Base-by-base conservation (phyloP, 306 rosid species). In the Cajanus cajan region DNA sequence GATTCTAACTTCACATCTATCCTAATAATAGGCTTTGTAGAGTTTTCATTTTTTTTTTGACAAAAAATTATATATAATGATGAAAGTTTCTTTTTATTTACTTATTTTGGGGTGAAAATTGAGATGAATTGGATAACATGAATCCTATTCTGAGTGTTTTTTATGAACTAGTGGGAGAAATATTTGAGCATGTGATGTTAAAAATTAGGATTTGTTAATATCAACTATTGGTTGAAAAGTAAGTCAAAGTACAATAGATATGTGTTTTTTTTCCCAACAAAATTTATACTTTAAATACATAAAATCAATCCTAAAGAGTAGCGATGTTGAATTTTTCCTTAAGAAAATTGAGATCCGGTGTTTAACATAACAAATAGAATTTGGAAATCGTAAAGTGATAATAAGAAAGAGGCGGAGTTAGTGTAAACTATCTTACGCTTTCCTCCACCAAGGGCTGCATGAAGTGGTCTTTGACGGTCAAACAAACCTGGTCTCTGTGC, bases 371-470 rank as follows among this genome's bases (percentile, higher is more conserved):
- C 5, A 44, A 39, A 21, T 68, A 45, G 6, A 33, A 54, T 51
- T n/a, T 55, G 8, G 21, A 55, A 57, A 52, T n/a, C 68, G 45
- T 58, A 28, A 44, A 75, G 33, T 2, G 8, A 11, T 68, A 5
- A 40, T 12, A 15, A 16, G 47, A 69, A 34, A 64, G 41, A 8
- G 39, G 70, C 44, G 61, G 59, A 61, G 0, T 33, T 74, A n/a
- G n/a, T 34, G 0, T 3, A 14, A 63, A 61, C 52, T 4, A 22
- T 44, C 80, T 82, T 45, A 89, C 97, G 41, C 65, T 82, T 86
- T 76, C 91, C 89, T 68, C 83, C 89, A 4, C 92, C 94, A 18
- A 90, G 74, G 62, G 69, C 59, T 18, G 74, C 41, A 71, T 82
- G 91, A 3, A 82, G 76, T 54, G 84, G 71, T 73, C 79, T 76